These are phyloP conservation scores for Cladobotryum protrusum DNA, from an alignment of 2,329 filamentous ascomycete genomes.

Conservation along the genomic window DNA sequence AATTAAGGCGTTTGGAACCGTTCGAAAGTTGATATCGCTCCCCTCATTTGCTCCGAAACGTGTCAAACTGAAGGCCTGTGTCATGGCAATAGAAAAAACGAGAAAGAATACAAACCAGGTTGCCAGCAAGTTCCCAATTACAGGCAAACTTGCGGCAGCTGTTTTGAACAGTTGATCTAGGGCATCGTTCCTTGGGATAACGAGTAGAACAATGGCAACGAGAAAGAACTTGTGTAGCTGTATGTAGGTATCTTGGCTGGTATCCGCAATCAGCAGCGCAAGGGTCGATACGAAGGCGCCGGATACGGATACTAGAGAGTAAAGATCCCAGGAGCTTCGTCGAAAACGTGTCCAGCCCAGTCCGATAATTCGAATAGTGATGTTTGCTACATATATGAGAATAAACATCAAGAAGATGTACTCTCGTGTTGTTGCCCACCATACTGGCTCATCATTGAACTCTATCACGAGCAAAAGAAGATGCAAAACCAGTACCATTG, in stretches of 20 bases:
- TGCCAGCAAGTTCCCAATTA: conserved; percentile 84
- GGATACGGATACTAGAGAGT: conserved; percentile 70
- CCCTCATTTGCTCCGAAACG: conserved; percentile 69
- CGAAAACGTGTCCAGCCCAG: conserved; percentile 89
- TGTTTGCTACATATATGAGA: conserved; percentile 74
- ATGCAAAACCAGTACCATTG: conserved; percentile 72
- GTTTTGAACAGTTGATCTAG: conserved; percentile 98
- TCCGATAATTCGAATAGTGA: conserved; percentile 76
- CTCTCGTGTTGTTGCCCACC: conserved; percentile 68
- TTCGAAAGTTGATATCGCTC: conserved; percentile 85
- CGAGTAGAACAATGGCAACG: conserved; percentile 78
- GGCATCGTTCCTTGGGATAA: conserved; percentile 95
- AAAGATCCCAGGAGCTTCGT: conserved; percentile 92
- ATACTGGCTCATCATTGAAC: conserved; percentile 66
- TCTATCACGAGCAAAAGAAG: conserved; percentile 78
- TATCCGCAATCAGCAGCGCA: conserved; percentile 63
- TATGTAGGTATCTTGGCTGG: conserved; percentile 56
- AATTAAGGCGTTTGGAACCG: conserved; percentile 88
- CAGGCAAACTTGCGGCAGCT: conserved; percentile 83
- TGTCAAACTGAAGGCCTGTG: conserved; percentile 91
- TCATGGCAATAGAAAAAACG: conserved; percentile 92
- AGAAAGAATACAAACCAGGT: conserved; percentile 98
- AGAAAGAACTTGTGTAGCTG: conserved; percentile 92
- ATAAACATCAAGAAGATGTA: conserved; percentile 76
- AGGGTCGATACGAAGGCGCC: conserved; percentile 75